phyloP scores from a whole-genome alignment of 305 asterid species.

The Fraxinus greggii region DNA sequence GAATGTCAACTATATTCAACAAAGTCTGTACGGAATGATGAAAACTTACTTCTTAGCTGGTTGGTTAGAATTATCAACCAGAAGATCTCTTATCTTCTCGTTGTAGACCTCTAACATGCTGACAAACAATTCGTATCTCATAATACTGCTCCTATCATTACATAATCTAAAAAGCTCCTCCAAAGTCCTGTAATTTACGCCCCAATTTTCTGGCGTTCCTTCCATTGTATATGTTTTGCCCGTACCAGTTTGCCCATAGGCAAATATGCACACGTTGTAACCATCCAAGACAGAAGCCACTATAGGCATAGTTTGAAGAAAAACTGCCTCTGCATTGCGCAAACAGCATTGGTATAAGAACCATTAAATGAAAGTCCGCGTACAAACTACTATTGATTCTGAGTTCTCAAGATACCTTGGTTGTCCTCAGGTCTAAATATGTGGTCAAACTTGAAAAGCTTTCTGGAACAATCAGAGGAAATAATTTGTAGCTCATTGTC shows the following conservation, averaged over 20 bases:
- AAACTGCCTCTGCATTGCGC: constrained; percentile 61
- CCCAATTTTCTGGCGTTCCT: constrained; percentile 87
- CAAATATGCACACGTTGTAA: constrained; percentile 90
- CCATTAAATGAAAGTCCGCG: background rate
- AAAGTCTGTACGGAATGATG: constrained; percentile 12
- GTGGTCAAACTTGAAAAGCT: constrained; percentile 77
- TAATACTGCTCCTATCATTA: constrained; percentile 54
- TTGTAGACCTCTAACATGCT: constrained; percentile 98
- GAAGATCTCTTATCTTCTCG: constrained; percentile 91
- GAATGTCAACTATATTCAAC: too few species aligned
- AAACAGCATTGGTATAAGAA: constrained; percentile 15
- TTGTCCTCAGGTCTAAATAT: constrained; percentile 71
- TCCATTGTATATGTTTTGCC: constrained; percentile 98
- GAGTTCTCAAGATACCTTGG: constrained; percentile 54
- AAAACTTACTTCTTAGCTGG: constrained; percentile 78
- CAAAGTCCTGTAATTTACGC: constrained; percentile 85
- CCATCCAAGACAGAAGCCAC: constrained; percentile 96
- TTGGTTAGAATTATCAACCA: constrained; percentile 67
- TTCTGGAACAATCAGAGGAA: constrained; percentile 68
- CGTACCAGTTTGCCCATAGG: constrained; percentile 95
- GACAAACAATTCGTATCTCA: constrained; percentile 69
- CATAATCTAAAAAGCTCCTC: constrained; percentile 76
- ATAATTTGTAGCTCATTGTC: constrained; percentile 77
- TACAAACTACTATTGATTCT: constrained; percentile 6
- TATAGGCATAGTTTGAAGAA: constrained; percentile 68